A percentile compares a stretch with the other conserved stretches of the same genome.
These are phyloP conservation scores for Cercospora berteroae DNA, from an alignment of 2,329 filamentous ascomycete genomes.

Conservation along the genomic window DNA sequence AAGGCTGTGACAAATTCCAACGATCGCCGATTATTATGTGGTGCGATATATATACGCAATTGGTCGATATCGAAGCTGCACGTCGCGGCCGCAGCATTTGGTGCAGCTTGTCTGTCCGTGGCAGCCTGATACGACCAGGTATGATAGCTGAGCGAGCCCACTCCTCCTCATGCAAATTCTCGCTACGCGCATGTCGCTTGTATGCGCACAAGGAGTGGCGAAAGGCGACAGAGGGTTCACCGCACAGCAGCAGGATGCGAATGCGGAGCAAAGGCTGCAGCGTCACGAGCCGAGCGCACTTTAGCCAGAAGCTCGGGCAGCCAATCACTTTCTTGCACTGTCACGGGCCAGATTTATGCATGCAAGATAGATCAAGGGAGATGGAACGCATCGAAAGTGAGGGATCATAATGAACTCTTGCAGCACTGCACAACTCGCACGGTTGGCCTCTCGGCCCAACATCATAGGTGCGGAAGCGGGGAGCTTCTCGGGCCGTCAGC, in stretches of 20 bases:
- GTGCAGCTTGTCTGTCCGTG: background rate
- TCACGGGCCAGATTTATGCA: background rate
- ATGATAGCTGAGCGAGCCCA: background rate
- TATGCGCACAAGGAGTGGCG: background rate
- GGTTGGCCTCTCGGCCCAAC: too few species aligned
- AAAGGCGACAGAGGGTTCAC: background rate
- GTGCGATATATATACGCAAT: background rate
- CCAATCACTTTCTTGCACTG: background rate
- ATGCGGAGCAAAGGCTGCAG: background rate
- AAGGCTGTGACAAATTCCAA: background rate
- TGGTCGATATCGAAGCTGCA: background rate
- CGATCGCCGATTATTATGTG: background rate
- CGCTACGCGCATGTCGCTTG: background rate
- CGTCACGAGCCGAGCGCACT: background rate
- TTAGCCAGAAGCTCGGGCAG: background rate
- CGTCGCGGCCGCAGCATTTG: background rate
- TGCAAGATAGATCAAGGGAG: background rate
- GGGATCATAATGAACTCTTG: background rate
- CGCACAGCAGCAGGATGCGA: background rate
- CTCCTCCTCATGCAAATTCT: background rate
- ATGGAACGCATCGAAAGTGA: background rate
- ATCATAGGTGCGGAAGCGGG: too few species aligned
- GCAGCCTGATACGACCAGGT: background rate
- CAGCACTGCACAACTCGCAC: too few species aligned
- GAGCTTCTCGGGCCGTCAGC: too few species aligned